phyloP scores from a whole-genome alignment of 345 rosid species.

The Lumnitzera littorea region DNA sequence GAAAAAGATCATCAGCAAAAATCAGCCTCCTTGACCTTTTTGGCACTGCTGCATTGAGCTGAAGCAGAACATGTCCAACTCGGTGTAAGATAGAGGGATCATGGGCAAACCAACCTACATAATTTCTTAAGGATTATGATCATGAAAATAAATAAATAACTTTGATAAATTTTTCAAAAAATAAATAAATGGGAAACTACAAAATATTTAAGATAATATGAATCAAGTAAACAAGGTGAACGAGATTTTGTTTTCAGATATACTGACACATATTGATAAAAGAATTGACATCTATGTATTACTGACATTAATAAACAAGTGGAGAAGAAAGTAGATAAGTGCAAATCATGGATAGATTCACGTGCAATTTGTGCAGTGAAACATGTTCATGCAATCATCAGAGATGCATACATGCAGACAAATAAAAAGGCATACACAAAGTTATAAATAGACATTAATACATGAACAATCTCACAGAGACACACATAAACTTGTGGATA shows the following conservation, averaged over 20 bases:
- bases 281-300: no score
- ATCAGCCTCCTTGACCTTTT: slow-evolving; percentile 49
- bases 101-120: slow-evolving; percentile 80
- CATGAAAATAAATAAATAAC: slow-evolving; percentile 6
- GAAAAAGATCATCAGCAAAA: slow-evolving; percentile 85
- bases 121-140: slow-evolving; percentile 1
- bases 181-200: slow-evolving; percentile 4
- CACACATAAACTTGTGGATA: background rate
- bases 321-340: no score
- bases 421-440: no score
- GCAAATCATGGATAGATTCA: no score
- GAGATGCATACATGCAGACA: no score
- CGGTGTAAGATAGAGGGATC: slow-evolving; percentile 63
- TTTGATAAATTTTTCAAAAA: background rate
- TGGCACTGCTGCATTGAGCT: slow-evolving; percentile 51
- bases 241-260: background rate
- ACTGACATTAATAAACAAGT: no score
- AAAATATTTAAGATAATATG: slow-evolving; percentile 1
- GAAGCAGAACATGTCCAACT: slow-evolving; percentile 68
- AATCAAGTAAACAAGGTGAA: background rate
- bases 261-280: no score
- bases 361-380: no score
- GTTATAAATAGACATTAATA: no score
- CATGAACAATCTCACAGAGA: no score
- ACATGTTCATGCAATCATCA: no score